These are phyloP conservation scores for Plasmopara halstedii DNA, from an alignment of 352 stramenopile species.

Conservation along the genomic window DNA sequence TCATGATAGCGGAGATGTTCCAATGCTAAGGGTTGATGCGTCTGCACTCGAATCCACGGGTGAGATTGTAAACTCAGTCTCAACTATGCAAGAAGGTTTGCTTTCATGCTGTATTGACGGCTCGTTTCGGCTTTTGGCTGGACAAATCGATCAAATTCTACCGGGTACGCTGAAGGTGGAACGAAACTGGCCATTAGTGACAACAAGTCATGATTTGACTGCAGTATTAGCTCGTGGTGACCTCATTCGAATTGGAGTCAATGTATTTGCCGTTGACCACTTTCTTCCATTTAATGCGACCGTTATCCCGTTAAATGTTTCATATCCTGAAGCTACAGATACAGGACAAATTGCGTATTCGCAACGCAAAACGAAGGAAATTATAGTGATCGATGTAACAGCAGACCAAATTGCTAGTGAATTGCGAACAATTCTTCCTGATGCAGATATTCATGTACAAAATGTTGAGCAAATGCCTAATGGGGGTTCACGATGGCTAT, in stretches of 20 bases:
- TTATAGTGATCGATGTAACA: neutral
- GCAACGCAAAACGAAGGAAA: neutral
- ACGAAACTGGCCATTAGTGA: neutral
- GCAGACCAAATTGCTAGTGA: neutral
- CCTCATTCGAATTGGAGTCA: neutral
- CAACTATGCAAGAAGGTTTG: neutral
- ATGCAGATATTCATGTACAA: neutral
- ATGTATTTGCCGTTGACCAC: neutral
- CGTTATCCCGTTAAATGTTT: neutral
- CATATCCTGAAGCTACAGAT: neutral
- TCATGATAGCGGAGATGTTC: slow-evolving; percentile 3
- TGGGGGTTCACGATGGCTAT: neutral
- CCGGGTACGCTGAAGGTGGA: neutral
- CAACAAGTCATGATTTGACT: neutral
- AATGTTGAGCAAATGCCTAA: neutral
- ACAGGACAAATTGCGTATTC: neutral
- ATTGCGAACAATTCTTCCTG: neutral
- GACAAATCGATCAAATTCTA: neutral
- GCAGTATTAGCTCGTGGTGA: neutral
- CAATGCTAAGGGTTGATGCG: neutral
- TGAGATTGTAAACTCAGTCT: neutral
- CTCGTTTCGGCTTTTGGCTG: neutral
- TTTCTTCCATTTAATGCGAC: neutral
- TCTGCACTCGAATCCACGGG: neutral
- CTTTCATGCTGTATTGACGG: neutral